A percentile compares a stretch with the other conserved stretches of the same genome.
Evolutionary conservation across 306 rosid genomes (phyloP).

Genomic region (Glycine tomentella): DNA sequence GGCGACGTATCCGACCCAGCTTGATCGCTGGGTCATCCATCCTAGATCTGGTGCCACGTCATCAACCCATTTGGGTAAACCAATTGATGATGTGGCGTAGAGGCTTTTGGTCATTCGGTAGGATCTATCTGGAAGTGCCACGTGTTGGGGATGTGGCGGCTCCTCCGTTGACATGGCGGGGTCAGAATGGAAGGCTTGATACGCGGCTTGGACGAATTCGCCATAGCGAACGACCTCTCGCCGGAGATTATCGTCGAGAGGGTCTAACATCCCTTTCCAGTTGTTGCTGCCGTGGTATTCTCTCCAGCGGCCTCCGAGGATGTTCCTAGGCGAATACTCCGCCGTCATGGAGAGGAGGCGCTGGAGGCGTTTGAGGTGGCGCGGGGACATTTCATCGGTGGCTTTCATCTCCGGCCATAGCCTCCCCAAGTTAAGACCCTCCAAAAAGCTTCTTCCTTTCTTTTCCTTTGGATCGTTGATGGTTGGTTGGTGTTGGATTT

Average conservation of each 20-base stretch:
- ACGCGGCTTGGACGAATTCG: constrained; percentile 88
- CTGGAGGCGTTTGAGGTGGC: constrained; percentile 68
- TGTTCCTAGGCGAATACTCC: constrained; percentile 83
- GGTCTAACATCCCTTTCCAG: constrained; percentile 89
- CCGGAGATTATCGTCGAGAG: constrained; percentile 91
- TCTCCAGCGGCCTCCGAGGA: constrained; percentile 66
- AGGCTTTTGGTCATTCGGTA: constrained; percentile 80
- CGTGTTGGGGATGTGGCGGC: constrained; percentile 57
- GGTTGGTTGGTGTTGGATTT: constrained; percentile 32
- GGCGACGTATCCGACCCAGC: constrained; percentile 93
- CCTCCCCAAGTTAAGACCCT: constrained; percentile 60
- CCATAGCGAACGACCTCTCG: constrained; percentile 91
- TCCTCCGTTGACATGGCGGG: constrained; percentile 74
- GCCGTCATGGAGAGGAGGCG: constrained; percentile 68
- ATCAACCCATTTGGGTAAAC: constrained; percentile 84
- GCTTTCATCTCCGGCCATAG: constrained; percentile 75
- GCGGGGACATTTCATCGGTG: constrained; percentile 86
- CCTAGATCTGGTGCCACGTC: constrained; percentile 86
- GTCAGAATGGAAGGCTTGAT: constrained; percentile 72
- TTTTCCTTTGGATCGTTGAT: constrained; percentile 38
- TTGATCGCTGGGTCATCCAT: constrained; percentile 97
- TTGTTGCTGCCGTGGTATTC: constrained; percentile 82
- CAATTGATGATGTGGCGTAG: constrained; percentile 87
- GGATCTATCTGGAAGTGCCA: constrained; percentile 62
- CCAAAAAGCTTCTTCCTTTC: constrained; percentile 57